phyloP scores from a whole-genome alignment of 2,329 filamentous ascomycete genomes.

The Pseudocercospora musae region DNA sequence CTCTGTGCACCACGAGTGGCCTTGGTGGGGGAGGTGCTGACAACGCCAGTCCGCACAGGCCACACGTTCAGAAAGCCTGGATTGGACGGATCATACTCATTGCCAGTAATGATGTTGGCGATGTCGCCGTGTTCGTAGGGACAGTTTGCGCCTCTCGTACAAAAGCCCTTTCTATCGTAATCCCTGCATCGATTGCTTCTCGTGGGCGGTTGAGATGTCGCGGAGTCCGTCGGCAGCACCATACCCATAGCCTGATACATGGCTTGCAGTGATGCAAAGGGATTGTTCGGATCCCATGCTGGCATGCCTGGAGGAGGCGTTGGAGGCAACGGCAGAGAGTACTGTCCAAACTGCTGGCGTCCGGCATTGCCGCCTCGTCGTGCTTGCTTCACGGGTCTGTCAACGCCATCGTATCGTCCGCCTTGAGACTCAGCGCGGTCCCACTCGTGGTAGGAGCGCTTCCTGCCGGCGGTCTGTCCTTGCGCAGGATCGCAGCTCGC shows the following conservation, averaged over 20 bases:
- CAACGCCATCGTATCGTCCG: conserved; percentile 33
- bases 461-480: conserved; percentile 40
- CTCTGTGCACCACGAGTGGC: conserved; percentile 32
- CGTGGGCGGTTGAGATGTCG: conserved; percentile 24
- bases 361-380: conserved; percentile 51
- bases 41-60: conserved; percentile 23
- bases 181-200: conserved; percentile 59
- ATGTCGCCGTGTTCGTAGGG: conserved; percentile 65
- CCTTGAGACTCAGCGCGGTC: conserved; percentile 45
- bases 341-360: conserved; percentile 17
- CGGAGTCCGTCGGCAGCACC: conserved; percentile 44
- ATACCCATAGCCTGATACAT: conserved; percentile 52
- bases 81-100: conserved; percentile 60
- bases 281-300: conserved; percentile 57
- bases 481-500: conserved; percentile 28
- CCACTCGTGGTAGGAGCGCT: conserved; percentile 57
- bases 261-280: conserved; percentile 59
- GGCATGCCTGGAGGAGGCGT: conserved; percentile 46
- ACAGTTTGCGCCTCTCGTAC: conserved; percentile 64
- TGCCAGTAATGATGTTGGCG: conserved; percentile 42
- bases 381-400: conserved; percentile 58
- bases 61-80: conserved; percentile 39
- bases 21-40: conserved; percentile 22
- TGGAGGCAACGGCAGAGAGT: conserved; percentile 37
- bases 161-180: conserved; percentile 71